Conservation (phyloP, 176 grass and related monocot species). For the Oryza officinalis region DNA sequence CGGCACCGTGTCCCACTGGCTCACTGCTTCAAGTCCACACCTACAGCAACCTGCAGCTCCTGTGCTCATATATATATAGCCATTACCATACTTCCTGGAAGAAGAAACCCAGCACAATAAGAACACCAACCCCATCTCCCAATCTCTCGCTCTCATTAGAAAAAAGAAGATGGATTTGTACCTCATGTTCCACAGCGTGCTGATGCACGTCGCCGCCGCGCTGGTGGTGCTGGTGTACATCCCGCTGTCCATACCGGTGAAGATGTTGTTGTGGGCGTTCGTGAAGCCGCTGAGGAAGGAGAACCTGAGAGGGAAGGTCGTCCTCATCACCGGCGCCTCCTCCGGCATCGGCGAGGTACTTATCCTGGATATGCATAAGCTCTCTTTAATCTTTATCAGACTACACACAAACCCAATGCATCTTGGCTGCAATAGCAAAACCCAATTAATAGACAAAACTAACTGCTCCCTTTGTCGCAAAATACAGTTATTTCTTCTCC, state of each 20-base stretch:
- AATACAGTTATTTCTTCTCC: too few relatives aligned
- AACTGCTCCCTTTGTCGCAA: too few relatives aligned
- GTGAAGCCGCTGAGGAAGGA: slow-evolving; percentile 42
- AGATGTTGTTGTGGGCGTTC: slow-evolving; percentile 37
- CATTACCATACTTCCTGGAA: too few relatives aligned
- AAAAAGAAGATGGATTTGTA: slow-evolving; percentile 19
- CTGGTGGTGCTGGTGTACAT: slow-evolving; percentile 48
- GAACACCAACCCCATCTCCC: too few relatives aligned
- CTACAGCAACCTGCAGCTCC: too few relatives aligned
- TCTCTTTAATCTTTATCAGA: neutral
- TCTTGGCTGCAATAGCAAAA: neutral
- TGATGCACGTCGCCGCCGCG: slow-evolving; percentile 23
- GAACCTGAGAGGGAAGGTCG: slow-evolving; percentile 50
- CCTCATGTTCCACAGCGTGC: slow-evolving; percentile 26
- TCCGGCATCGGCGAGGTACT: slow-evolving; percentile 71
- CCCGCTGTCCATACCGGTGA: slow-evolving; percentile 34
- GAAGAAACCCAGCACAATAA: neutral
- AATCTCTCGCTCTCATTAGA: neutral
- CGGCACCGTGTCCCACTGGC: too few relatives aligned
- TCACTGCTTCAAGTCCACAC: too few relatives aligned
- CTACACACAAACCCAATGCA: neutral
- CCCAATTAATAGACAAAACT: neutral
- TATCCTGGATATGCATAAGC: neutral
- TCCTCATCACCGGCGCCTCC: slow-evolving; percentile 62
- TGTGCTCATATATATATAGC: too few relatives aligned